A percentile compares a stretch with the other conserved stretches of the same genome.
Conservation (phyloP, 306 rosid genomes). For the Glycine latifolia region DNA sequence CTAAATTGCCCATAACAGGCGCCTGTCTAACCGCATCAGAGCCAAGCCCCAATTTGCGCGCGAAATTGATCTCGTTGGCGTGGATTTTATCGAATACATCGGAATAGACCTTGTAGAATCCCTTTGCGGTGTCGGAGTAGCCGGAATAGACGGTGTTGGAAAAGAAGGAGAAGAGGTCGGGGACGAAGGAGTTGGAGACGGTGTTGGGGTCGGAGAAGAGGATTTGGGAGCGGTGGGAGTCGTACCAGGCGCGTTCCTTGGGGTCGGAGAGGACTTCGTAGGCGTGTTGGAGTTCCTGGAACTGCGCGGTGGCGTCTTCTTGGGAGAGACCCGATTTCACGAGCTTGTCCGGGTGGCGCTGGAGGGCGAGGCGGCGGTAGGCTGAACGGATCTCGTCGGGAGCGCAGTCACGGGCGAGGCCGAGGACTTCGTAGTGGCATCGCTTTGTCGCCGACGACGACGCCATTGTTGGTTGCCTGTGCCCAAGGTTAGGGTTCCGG, state of each 20-base stretch:
- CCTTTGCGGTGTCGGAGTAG: conserved; percentile 67
- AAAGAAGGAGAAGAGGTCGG: conserved; percentile 87
- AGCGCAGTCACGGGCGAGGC: conserved; percentile 62
- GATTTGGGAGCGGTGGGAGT: conserved; percentile 93
- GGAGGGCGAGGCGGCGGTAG: conserved; percentile 83
- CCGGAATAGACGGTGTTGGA: conserved; percentile 80
- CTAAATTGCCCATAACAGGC: conserved; percentile 86
- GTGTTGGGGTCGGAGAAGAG: conserved; percentile 82
- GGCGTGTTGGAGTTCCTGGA: conserved; percentile 93
- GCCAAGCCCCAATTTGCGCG: conserved; percentile 67
- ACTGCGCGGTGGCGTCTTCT: conserved; percentile 83
- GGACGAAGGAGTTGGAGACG: conserved; percentile 57
- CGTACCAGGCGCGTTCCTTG: conserved; percentile 96
- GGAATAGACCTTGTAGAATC: conserved; percentile 80
- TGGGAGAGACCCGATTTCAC: conserved; percentile 79
- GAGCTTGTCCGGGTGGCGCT: conserved; percentile 96
- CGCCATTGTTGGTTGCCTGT: conserved; percentile 50
- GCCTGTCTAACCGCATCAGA: conserved; percentile 65
- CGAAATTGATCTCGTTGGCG: conserved; percentile 75
- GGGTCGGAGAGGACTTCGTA: conserved; percentile 97
- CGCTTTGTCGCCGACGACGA: conserved; percentile 72
- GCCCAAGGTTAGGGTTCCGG: conserved; percentile 34
- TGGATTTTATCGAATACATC: conserved; percentile 72
- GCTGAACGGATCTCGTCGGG: conserved; percentile 83
- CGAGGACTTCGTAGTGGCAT: conserved; percentile 95